phyloP scores from a whole-genome alignment of 2,329 filamentous ascomycete species.

The Paraphaeosphaeria sporulosa region DNA sequence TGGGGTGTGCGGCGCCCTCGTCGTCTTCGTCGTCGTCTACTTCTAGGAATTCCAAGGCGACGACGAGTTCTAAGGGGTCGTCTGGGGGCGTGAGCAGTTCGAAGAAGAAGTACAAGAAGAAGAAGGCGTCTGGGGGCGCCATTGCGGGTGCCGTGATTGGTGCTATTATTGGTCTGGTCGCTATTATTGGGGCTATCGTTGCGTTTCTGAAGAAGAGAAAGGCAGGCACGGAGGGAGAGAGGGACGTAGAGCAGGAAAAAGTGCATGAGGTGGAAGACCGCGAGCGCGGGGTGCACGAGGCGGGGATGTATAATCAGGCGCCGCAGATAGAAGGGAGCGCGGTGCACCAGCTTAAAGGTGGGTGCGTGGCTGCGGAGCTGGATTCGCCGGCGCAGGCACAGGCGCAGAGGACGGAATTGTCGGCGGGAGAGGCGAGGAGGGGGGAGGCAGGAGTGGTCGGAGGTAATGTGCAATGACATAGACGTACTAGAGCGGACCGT shows the following conservation, averaged over 20 bases:
- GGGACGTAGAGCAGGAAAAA: not conserved
- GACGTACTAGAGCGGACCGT: no score
- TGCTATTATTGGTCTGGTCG: conserved; percentile 5
- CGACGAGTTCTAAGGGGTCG: no score
- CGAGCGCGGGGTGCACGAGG: not conserved
- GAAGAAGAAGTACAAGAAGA: conserved; percentile 4
- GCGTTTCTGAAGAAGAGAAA: not conserved
- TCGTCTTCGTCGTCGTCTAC: not conserved
- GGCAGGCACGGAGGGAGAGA: not conserved
- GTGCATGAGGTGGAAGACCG: not conserved
- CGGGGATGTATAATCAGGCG: not conserved
- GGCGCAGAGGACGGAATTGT: no score
- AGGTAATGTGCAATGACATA: no score
- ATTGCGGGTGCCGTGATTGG: conserved; percentile 16
- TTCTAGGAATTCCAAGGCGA: not conserved
- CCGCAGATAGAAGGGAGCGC: not conserved
- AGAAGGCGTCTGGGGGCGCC: conserved; percentile 4
- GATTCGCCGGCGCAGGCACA: no score
- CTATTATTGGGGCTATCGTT: not conserved
- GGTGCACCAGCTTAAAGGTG: conserved; percentile 1
- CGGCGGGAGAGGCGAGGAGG: not conserved
- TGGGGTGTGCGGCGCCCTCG: conserved; percentile 9
- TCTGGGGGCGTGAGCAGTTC: no score
- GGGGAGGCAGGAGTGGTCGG: no score
- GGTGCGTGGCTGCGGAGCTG: not conserved